These are phyloP conservation scores for Torulaspora maleeae DNA, from an alignment of 805 yeast species.

Conservation along the genomic window DNA sequence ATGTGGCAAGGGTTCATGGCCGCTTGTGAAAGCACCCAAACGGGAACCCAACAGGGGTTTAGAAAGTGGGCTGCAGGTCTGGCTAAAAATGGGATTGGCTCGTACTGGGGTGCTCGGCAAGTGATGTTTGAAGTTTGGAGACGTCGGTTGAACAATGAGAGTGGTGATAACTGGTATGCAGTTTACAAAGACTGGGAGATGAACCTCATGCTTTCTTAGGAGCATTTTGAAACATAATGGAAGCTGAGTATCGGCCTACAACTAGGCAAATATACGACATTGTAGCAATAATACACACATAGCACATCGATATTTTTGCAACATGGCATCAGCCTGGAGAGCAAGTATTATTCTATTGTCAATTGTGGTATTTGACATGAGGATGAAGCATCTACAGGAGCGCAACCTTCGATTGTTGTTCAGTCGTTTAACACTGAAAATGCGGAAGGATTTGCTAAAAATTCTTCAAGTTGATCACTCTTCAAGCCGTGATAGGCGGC, in stretches of 20 bases:
- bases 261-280: too few species aligned
- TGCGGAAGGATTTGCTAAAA: slow-evolving; percentile 4
- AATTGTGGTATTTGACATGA: neutral
- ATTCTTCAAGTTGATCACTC: slow-evolving; percentile 6
- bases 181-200: slow-evolving; percentile 81
- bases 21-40: slow-evolving; percentile 69
- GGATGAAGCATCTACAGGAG: neutral
- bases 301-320: too few species aligned
- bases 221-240: neutral
- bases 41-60: slow-evolving; percentile 56
- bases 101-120: slow-evolving; percentile 82
- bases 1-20: slow-evolving; percentile 90
- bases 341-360: neutral
- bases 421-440: neutral
- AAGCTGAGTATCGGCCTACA: too few species aligned
- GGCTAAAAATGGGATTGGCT: slow-evolving; percentile 58
- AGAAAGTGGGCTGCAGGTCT: slow-evolving; percentile 56
- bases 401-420: neutral
- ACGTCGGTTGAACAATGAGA: slow-evolving; percentile 55
- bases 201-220: slow-evolving; percentile 59
- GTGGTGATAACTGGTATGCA: slow-evolving; percentile 68
- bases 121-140: slow-evolving; percentile 86
- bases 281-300: too few species aligned
- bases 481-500: slow-evolving; percentile 15
- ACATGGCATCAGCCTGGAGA: too few species aligned